These are phyloP conservation scores for Nicotiana tomentosiformis DNA, from an alignment of 257 asterid species.

Conservation along the genomic window DNA sequence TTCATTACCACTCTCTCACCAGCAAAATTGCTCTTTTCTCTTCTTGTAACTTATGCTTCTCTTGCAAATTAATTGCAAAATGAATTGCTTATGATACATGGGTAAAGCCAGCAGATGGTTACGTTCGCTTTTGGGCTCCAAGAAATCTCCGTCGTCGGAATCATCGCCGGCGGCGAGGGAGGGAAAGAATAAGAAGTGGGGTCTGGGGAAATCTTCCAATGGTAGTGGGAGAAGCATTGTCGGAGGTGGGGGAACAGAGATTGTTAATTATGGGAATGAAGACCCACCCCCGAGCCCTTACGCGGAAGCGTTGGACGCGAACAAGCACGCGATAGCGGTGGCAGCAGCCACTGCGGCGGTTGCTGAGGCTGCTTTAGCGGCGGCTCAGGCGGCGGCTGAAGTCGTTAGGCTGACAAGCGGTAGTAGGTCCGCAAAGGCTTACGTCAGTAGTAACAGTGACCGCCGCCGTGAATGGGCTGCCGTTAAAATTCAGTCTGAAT, in stretches of 20 bases:
- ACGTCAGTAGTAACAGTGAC: constrained; percentile 20
- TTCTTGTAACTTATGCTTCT: background rate
- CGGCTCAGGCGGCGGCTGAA: constrained; percentile 95
- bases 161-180: constrained; percentile 14
- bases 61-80: background rate
- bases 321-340: constrained; percentile 89
- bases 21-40: background rate
- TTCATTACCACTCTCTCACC: background rate
- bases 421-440: constrained; percentile 30
- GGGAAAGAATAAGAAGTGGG: constrained; percentile 24
- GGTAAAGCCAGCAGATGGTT: constrained; percentile 66
- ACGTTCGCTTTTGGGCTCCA: constrained; percentile 48
- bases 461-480: constrained; percentile 64
- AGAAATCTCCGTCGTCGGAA: constrained; percentile 26
- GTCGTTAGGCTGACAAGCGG: constrained; percentile 78
- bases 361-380: constrained; percentile 97
- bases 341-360: constrained; percentile 98
- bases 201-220: constrained; percentile 15
- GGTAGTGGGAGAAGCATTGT: constrained; percentile 4
- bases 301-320: constrained; percentile 54
- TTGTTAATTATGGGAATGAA: constrained; percentile 9
- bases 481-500: constrained; percentile 78
- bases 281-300: constrained; percentile 34
- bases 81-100: constrained; percentile 42
- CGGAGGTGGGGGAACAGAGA: constrained; percentile 5